phyloP scores from a whole-genome alignment of 805 yeast genomes.

The Brettanomyces sp. region DNA sequence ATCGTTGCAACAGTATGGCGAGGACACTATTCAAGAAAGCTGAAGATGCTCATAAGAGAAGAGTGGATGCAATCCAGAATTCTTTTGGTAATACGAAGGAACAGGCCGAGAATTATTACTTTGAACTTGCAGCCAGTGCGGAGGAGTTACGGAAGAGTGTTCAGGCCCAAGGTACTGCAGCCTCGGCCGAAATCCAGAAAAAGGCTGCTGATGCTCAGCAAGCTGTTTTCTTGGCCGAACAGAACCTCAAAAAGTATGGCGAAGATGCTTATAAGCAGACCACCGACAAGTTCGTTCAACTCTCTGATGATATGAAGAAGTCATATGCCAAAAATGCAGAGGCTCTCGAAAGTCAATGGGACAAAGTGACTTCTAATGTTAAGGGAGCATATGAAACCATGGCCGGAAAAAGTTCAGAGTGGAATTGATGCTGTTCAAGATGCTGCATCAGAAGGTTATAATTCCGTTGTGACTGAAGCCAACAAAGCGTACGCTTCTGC shows the following conservation, averaged over 20 bases:
- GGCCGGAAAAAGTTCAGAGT: no score
- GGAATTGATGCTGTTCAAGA: not conserved
- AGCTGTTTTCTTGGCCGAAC: not conserved
- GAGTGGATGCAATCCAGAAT: not conserved
- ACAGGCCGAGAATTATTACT: not conserved
- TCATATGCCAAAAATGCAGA: not conserved
- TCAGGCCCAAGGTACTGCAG: conserved; percentile 25
- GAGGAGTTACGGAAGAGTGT: conserved; percentile 22
- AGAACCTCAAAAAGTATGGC: conserved; percentile 16
- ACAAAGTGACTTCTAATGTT: not conserved
- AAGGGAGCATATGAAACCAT: not conserved
- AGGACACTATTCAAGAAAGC: conserved; percentile 19
- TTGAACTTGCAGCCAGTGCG: not conserved
- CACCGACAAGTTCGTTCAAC: conserved; percentile 4
- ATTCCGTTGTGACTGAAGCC: not conserved
- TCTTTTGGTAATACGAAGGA: conserved; percentile 1
- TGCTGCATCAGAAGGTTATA: not conserved
- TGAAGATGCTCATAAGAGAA: conserved; percentile 13
- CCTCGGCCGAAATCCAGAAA: conserved; percentile 25
- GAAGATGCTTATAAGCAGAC: conserved; percentile 14
- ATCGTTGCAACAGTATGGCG: conserved; percentile 22
- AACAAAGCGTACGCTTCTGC: not conserved
- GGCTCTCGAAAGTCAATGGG: not conserved
- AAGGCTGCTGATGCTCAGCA: conserved; percentile 14
- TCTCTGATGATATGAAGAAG: not conserved